Base-by-base conservation (phyloP, 1,139 yeast genomes). In the Wickerhamiella pararugosa region DNA sequence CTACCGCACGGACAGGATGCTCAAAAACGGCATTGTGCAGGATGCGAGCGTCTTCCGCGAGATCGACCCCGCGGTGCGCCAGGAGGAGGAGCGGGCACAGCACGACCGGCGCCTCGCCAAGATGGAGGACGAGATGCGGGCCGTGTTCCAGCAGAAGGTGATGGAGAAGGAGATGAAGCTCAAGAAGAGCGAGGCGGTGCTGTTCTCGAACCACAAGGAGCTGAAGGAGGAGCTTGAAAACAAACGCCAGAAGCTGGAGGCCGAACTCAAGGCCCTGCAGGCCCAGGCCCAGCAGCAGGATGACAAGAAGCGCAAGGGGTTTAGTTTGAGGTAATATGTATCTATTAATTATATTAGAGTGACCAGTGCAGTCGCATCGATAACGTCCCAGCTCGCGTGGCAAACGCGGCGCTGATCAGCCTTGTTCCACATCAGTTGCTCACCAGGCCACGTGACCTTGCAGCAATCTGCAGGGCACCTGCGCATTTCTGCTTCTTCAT, bases 121-220 rank as follows among this genome's bases (percentile, higher is more conserved):
- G 67, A 76, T 92, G 80, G 98, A 92, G 66, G 75, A 86, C 32
- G 97, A 90, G 65, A 86, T 92, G 97, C 87, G 90, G 68, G 73
- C 79, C 27, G 95, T 92, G 45, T 92, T 92, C 76, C 95, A 87
- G 65, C 93, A 83, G 60, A 92, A 90, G 68, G 98, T 92, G 33
- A 70, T 81, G 46, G 97, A 87, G 65, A 92, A 92, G 76, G 99
- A 92, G 64, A 83, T 86, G 71, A 87, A 87, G 67, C 75, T 92
- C 61, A 94, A 87, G 68, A 83, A 87, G 66, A 84, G 96, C 40
- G 98, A 92, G 66, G 94, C 94, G 45, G 98, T 92, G 64, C 73
- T 92, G 58, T 90, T 90, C 62, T 76, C 93, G 34, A 78, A 94
- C 62, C 98, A 92, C 65, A 83, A 84, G 63, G 97, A 90, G 62